A percentile compares a stretch with the other conserved stretches of the same genome.
These are phyloP conservation scores for Gossypium davidsonii DNA, from an alignment of 441 rosid genomes.

Conservation along the genomic window DNA sequence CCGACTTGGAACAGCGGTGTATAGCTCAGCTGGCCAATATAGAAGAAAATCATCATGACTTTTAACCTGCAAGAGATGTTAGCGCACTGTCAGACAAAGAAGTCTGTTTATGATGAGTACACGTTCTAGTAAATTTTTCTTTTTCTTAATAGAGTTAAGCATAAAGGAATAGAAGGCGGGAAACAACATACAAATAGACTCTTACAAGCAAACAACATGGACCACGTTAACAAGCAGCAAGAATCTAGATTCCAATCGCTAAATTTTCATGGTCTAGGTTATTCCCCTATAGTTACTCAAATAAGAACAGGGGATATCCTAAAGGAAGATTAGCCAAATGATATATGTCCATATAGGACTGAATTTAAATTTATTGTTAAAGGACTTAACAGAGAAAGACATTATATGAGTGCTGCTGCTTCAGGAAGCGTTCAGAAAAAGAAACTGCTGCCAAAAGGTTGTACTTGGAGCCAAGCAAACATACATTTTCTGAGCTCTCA, in stretches of 20 bases:
- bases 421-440: neutral
- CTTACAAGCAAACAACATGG: neutral
- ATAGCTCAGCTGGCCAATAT: constrained; percentile 98
- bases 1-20: constrained; percentile 96
- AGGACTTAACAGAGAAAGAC: neutral
- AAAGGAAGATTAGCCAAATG: constrained; percentile 6
- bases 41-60: constrained; percentile 46
- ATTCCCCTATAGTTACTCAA: neutral
- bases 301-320: constrained; percentile 7
- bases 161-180: neutral
- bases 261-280: neutral
- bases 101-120: neutral
- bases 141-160: neutral
- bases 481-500: neutral
- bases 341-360: neutral
- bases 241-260: neutral
- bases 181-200: neutral
- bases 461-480: neutral
- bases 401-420: neutral
- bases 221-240: constrained; percentile 1
- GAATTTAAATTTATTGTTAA: neutral
- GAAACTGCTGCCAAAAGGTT: neutral
- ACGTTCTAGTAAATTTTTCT: neutral
- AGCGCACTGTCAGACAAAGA: constrained; percentile 30
- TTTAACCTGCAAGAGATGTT: constrained; percentile 53